Conservation (phyloP, 805 yeast species). For the Suhomyces prunicola region DNA sequence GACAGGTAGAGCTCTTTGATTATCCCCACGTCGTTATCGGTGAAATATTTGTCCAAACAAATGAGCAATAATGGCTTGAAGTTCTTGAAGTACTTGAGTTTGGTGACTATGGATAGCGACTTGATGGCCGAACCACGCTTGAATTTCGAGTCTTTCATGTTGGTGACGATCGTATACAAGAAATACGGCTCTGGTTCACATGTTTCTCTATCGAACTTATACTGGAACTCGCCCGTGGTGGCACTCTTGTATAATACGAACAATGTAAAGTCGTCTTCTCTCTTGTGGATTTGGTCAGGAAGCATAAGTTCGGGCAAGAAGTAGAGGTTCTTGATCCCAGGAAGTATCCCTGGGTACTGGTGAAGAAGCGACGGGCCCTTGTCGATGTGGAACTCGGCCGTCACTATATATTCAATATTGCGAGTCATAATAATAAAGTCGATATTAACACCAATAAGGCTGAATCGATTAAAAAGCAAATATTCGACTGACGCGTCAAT, state of each 20-base stretch:
- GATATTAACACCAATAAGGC: background rate
- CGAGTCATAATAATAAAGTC: conserved; percentile 6
- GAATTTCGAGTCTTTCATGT: conserved; percentile 42
- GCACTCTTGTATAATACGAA: conserved; percentile 50
- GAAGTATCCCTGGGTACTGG: conserved; percentile 51
- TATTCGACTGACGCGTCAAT: background rate
- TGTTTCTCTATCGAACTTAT: conserved; percentile 25
- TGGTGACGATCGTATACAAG: conserved; percentile 53
- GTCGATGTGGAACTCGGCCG: conserved; percentile 79
- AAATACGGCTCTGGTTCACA: conserved; percentile 46
- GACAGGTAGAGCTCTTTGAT: conserved; percentile 29
- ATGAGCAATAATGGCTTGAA: conserved; percentile 58
- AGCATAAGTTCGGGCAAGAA: conserved; percentile 56
- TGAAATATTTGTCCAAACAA: conserved; percentile 48
- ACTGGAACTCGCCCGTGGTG: conserved; percentile 38
- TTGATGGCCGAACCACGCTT: conserved; percentile 60
- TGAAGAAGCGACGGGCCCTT: conserved; percentile 65
- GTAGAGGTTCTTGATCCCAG: conserved; percentile 34
- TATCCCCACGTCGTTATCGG: conserved; percentile 14
- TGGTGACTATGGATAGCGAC: conserved; percentile 57
- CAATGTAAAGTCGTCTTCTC: conserved; percentile 56
- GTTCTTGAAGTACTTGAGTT: conserved; percentile 48
- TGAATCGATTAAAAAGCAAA: too few relatives aligned
- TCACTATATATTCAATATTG: conserved; percentile 55
- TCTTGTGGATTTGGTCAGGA: conserved; percentile 57